phyloP scores from a whole-genome alignment of 495 filamentous ascomycete species.

The Cairneyella variabilis region DNA sequence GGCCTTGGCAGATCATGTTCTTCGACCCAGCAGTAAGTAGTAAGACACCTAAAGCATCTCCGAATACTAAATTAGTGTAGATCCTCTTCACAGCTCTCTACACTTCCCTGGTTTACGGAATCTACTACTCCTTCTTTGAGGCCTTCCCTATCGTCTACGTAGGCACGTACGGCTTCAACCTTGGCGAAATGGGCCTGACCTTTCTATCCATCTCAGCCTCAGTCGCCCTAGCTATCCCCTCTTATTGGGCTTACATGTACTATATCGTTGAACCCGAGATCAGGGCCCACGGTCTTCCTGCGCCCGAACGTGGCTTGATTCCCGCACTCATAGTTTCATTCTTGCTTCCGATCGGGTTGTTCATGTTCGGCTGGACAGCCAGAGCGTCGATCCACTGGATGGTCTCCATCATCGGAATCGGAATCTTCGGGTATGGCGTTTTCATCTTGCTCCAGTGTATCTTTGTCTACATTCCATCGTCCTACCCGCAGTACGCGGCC shows the following conservation, averaged over 20 bases:
- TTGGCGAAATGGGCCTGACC: conserved; percentile 55
- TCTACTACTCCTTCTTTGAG: conserved; percentile 67
- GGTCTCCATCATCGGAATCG: conserved; percentile 42
- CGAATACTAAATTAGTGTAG: too few species aligned
- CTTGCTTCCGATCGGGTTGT: conserved; percentile 48
- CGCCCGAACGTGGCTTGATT: conserved; percentile 47
- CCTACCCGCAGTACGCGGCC: conserved; percentile 46
- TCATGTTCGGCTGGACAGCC: conserved; percentile 62
- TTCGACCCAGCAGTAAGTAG: conserved; percentile 59
- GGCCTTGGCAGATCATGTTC: conserved; percentile 55
- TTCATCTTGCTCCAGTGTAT: conserved; percentile 66
- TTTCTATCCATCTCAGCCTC: conserved; percentile 58
- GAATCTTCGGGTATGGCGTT: conserved; percentile 43
- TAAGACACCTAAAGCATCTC: too few species aligned
- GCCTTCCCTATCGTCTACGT: conserved; percentile 66
- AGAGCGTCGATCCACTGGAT: conserved; percentile 47
- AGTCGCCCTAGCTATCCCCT: conserved; percentile 43
- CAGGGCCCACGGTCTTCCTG: conserved; percentile 34
- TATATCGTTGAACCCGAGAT: conserved; percentile 44
- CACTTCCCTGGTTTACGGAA: conserved; percentile 57
- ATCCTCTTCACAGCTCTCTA: conserved; percentile 59
- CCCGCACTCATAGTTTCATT: conserved; percentile 48
- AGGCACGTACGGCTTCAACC: conserved; percentile 53
- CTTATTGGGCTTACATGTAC: conserved; percentile 46
- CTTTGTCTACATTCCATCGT: conserved; percentile 61